Percentiles rank a stretch among this genome's conserved stretches.
These are phyloP conservation scores for Rhizopogon rudus DNA, from an alignment of 768 basidiomycete species.

Conservation along the genomic window DNA sequence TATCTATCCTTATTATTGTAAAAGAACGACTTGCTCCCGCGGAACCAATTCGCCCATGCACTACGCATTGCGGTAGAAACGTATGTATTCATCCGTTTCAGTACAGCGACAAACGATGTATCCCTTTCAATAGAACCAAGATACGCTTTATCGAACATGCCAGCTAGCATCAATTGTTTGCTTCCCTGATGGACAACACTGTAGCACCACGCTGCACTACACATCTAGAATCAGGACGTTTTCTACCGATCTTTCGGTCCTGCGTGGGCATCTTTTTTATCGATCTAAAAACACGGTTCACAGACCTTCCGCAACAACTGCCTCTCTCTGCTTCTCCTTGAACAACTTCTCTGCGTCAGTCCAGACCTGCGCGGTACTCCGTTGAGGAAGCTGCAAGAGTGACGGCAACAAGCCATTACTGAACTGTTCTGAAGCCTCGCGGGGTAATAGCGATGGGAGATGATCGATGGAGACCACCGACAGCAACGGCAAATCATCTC, in stretches of 20 bases:
- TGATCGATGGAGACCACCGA: slow-evolving; percentile 96
- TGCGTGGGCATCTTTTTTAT: neutral
- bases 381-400: slow-evolving; percentile 67
- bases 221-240: no score
- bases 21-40: no score
- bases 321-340: slow-evolving; percentile 58
- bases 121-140: no score
- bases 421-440: slow-evolving; percentile 97
- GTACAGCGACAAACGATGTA: no score
- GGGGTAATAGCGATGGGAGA: slow-evolving; percentile 88
- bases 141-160: no score
- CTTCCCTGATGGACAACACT: no score
- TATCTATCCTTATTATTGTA: no score
- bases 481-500: slow-evolving; percentile 60
- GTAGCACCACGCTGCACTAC: no score
- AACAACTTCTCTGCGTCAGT: slow-evolving; percentile 81
- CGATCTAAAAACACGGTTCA: neutral
- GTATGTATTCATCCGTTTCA: no score
- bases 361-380: slow-evolving; percentile 75
- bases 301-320: slow-evolving; percentile 22
- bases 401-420: slow-evolving; percentile 83
- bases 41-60: no score
- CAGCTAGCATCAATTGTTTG: no score
- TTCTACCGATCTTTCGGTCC: neutral
- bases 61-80: no score